These are phyloP conservation scores for Claviceps sp. DNA, from an alignment of 2,329 filamentous ascomycete species.

Conservation along the genomic window DNA sequence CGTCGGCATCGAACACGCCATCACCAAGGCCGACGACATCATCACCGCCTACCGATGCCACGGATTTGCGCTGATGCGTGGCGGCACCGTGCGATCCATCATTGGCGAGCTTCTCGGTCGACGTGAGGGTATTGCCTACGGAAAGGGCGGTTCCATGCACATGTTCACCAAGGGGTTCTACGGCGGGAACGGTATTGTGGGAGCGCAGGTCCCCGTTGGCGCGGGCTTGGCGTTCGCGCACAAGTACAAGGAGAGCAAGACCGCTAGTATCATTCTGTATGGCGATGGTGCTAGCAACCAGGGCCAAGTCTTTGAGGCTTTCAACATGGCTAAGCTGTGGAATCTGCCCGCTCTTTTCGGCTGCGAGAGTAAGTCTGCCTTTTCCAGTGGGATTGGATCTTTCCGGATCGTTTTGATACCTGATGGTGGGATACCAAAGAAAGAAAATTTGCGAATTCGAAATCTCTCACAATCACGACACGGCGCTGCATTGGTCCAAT, in stretches of 20 bases:
- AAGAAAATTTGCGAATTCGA: too few relatives aligned
- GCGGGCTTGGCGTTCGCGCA: conserved; percentile 94
- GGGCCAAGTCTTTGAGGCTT: conserved; percentile 98
- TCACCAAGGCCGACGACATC: conserved; percentile 80
- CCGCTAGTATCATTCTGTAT: conserved; percentile 79
- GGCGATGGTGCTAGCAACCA: conserved; percentile 98
- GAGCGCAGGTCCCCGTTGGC: conserved; percentile 94
- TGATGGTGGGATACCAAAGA: too few relatives aligned
- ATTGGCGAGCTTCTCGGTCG: conserved; percentile 92
- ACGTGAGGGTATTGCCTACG: conserved; percentile 92
- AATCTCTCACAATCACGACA: too few relatives aligned
- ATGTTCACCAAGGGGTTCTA: conserved; percentile 99
- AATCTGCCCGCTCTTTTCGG: conserved; percentile 90
- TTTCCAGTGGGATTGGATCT: too few relatives aligned
- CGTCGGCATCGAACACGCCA: conserved; percentile 90
- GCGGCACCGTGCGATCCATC: conserved; percentile 77
- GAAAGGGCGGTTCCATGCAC: conserved; percentile 99
- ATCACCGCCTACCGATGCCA: conserved; percentile 99
- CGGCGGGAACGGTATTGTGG: conserved; percentile 97
- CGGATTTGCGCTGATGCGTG: conserved; percentile 95
- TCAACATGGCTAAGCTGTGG: conserved; percentile 99
- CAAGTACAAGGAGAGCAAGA: conserved; percentile 81
- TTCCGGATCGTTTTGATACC: too few relatives aligned
- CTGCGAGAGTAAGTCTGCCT: conserved; percentile 71
- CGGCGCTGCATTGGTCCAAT: too few relatives aligned